A percentile compares a stretch with the other conserved stretches of the same genome.
These are phyloP conservation scores for Prototheca cutis DNA, from an alignment of 163 green algal genomes.

Conservation along the genomic window DNA sequence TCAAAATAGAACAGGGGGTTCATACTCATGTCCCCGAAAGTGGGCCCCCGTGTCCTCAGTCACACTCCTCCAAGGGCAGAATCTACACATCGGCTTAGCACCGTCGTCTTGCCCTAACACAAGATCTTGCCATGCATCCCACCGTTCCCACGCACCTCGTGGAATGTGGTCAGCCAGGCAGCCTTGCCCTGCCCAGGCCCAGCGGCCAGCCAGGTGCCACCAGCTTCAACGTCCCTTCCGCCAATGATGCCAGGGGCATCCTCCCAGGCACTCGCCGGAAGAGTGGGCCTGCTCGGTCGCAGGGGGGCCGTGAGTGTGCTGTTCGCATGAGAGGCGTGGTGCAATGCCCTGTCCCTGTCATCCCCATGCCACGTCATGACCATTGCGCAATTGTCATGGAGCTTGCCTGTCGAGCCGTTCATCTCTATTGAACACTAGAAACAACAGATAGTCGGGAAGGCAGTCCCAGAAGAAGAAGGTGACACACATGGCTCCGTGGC, in stretches of 20 bases:
- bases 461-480: constrained; percentile 7
- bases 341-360: no score
- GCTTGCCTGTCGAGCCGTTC: constrained; percentile 8
- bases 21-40: no score
- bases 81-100: no score
- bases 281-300: background rate
- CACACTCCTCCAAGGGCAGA: no score
- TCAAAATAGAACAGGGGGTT: no score
- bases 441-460: background rate
- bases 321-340: no score
- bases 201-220: constrained; percentile 11
- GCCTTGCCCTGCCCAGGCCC: background rate
- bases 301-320: background rate
- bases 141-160: constrained; percentile 2
- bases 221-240: constrained; percentile 2
- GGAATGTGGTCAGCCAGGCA: constrained; percentile 10
- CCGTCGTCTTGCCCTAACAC: no score
- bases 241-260: constrained; percentile 2
- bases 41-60: no score
- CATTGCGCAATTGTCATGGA: no score
- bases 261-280: constrained; percentile 5
- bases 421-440: constrained; percentile 18
- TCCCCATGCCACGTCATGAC: no score
- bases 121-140: no score
- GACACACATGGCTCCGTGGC: constrained; percentile 18